phyloP scores from a whole-genome alignment of 169 alveolate species.

The Eimeria tenella region DNA sequence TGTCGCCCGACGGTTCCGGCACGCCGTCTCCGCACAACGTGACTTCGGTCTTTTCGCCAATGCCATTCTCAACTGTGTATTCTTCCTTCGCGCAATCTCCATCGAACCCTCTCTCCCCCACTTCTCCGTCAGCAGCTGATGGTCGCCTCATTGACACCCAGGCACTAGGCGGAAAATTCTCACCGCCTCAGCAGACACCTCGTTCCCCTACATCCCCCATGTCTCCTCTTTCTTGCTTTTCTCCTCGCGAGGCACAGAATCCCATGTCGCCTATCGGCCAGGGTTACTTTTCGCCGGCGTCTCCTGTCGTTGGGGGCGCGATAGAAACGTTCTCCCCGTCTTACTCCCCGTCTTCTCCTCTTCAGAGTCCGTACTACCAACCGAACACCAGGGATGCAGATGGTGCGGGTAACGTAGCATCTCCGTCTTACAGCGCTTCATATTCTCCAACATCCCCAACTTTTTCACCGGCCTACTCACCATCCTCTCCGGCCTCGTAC shows the following conservation, averaged over 20 bases:
- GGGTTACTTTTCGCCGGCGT: slow-evolving; percentile 84
- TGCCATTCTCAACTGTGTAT: slow-evolving; percentile 78
- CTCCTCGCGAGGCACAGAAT: slow-evolving; percentile 77
- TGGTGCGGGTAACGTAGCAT: background rate
- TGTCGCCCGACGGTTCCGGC: slow-evolving; percentile 86
- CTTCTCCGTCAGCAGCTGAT: slow-evolving; percentile 35
- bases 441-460: slow-evolving; percentile 83
- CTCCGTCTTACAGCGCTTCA: slow-evolving; percentile 44
- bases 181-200: slow-evolving; percentile 92
- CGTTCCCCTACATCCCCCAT: slow-evolving; percentile 90
- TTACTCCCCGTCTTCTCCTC: slow-evolving; percentile 85
- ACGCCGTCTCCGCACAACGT: slow-evolving; percentile 86
- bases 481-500: slow-evolving; percentile 73
- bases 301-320: slow-evolving; percentile 78
- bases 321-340: slow-evolving; percentile 84
- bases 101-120: slow-evolving; percentile 77
- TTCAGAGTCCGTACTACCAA: slow-evolving; percentile 45
- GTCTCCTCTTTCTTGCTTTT: slow-evolving; percentile 76
- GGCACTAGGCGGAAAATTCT: slow-evolving; percentile 91
- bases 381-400: slow-evolving; percentile 31
- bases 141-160: slow-evolving; percentile 84
- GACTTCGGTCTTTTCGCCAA: slow-evolving; percentile 88
- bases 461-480: slow-evolving; percentile 78
- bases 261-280: slow-evolving; percentile 82
- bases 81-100: slow-evolving; percentile 72